Evolutionary conservation across 2,329 filamentous ascomycete genomes (phyloP).

Genomic region (Plenodomus tracheiphilus): DNA sequence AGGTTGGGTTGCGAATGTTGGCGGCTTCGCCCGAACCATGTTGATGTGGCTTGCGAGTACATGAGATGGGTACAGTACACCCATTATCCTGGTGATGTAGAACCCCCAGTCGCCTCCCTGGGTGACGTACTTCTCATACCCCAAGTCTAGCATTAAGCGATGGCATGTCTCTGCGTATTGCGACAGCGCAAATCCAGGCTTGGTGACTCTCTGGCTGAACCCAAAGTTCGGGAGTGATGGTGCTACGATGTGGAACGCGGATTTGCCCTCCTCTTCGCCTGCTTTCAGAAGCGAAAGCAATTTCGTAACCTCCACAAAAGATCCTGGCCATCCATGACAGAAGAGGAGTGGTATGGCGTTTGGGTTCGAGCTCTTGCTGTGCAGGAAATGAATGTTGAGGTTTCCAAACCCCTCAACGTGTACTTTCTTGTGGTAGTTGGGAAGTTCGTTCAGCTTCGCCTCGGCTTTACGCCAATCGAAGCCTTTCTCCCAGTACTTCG

Average conservation of each 20-base stretch:
- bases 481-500: constrained; percentile 58
- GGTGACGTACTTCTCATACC: constrained; percentile 61
- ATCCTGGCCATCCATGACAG: constrained; percentile 72
- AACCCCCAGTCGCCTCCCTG: constrained; percentile 75
- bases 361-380: constrained; percentile 56
- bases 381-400: constrained; percentile 67
- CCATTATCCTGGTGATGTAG: constrained; percentile 65
- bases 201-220: constrained; percentile 54
- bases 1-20: constrained; percentile 54
- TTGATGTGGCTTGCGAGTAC: constrained; percentile 67
- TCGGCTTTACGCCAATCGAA: constrained; percentile 67
- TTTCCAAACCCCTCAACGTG: constrained; percentile 61
- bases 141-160: constrained; percentile 69
- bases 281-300: constrained; percentile 54
- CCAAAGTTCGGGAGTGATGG: constrained; percentile 61
- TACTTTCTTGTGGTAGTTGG: constrained; percentile 61
- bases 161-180: constrained; percentile 68
- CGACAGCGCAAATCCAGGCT: constrained; percentile 60
- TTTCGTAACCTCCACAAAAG: constrained; percentile 68
- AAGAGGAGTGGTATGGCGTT: constrained; percentile 68
- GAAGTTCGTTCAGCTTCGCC: constrained; percentile 60
- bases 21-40: constrained; percentile 52
- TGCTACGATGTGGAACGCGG: constrained; percentile 58
- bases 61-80: constrained; percentile 60
- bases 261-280: constrained; percentile 39